These are phyloP conservation scores for Trichoderma arundinaceum DNA, from an alignment of 2,329 filamentous ascomycete species.

Conservation along the genomic window DNA sequence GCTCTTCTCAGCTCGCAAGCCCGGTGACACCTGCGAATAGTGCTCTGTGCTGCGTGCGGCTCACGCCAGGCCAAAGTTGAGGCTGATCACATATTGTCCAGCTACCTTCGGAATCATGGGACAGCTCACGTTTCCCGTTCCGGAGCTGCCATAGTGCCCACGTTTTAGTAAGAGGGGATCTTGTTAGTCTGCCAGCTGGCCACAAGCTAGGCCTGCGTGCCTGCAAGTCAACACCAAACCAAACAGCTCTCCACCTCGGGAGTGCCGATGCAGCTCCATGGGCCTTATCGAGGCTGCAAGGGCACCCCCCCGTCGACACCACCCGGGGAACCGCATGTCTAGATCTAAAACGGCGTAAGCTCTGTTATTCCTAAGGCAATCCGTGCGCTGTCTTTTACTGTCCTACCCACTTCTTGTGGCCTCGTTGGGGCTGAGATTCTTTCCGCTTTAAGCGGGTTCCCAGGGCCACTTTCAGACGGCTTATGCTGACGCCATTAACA, in stretches of 20 bases:
- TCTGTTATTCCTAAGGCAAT: neutral
- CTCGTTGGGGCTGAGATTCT: constrained; percentile 14
- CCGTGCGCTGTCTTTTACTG: constrained; percentile 7
- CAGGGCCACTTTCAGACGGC: constrained; percentile 14
- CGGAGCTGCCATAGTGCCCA: neutral
- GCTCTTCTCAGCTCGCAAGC: constrained; percentile 22
- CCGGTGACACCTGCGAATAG: neutral
- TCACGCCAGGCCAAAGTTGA: constrained; percentile 3
- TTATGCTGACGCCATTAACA: neutral
- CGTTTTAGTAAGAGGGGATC: neutral
- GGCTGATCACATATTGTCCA: neutral
- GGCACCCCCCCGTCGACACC: constrained; percentile 14
- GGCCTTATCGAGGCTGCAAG: constrained; percentile 23
- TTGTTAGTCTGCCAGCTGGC: constrained; percentile 11
- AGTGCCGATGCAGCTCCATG: constrained; percentile 30
- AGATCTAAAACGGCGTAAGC: constrained; percentile 6
- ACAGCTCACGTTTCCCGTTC: neutral
- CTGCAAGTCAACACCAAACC: constrained; percentile 30
- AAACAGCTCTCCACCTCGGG: constrained; percentile 28
- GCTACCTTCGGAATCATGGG: neutral
- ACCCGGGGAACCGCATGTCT: constrained; percentile 16
- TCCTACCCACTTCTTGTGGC: neutral
- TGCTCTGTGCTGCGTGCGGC: neutral
- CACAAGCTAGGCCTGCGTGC: constrained; percentile 18
- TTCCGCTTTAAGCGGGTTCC: constrained; percentile 4